Conservation (phyloP, 352 stramenopile species). For the Peronosclerospora sorghi region DNA sequence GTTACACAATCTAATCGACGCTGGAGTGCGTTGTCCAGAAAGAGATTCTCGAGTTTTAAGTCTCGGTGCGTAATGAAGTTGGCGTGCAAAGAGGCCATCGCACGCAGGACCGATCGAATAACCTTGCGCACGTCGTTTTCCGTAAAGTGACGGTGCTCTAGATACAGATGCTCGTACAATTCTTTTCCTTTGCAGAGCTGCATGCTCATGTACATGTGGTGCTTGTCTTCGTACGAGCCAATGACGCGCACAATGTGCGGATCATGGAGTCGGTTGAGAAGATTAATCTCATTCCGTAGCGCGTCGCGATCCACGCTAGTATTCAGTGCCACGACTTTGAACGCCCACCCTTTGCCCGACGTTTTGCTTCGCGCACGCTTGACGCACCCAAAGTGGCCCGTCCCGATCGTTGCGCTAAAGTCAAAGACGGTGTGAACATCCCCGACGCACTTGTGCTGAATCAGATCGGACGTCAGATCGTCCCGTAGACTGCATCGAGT, state of each 20-base stretch:
- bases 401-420: slow-evolving; percentile 52
- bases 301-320: slow-evolving; percentile 68
- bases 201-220: slow-evolving; percentile 84
- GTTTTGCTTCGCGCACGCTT: slow-evolving; percentile 45
- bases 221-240: slow-evolving; percentile 61
- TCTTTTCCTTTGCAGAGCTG: slow-evolving; percentile 78
- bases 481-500: slow-evolving; percentile 29
- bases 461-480: slow-evolving; percentile 60
- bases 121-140: slow-evolving; percentile 60
- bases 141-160: slow-evolving; percentile 43
- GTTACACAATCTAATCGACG: slow-evolving; percentile 71
- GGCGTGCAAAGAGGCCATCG: slow-evolving; percentile 64
- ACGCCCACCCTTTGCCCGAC: slow-evolving; percentile 62
- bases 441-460: slow-evolving; percentile 67
- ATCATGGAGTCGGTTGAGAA: slow-evolving; percentile 67
- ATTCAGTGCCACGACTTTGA: slow-evolving; percentile 62
- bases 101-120: slow-evolving; percentile 45
- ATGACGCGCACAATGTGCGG: slow-evolving; percentile 74
- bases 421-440: slow-evolving; percentile 54
- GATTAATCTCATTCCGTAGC: slow-evolving; percentile 67
- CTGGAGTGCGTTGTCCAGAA: slow-evolving; percentile 59
- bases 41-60: slow-evolving; percentile 74
- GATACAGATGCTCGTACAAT: slow-evolving; percentile 68
- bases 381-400: slow-evolving; percentile 63
- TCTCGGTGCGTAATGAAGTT: slow-evolving; percentile 76